Evolutionary conservation across 1,139 yeast species (phyloP).

Genomic region (Debaryomycetaceae sp.): DNA sequence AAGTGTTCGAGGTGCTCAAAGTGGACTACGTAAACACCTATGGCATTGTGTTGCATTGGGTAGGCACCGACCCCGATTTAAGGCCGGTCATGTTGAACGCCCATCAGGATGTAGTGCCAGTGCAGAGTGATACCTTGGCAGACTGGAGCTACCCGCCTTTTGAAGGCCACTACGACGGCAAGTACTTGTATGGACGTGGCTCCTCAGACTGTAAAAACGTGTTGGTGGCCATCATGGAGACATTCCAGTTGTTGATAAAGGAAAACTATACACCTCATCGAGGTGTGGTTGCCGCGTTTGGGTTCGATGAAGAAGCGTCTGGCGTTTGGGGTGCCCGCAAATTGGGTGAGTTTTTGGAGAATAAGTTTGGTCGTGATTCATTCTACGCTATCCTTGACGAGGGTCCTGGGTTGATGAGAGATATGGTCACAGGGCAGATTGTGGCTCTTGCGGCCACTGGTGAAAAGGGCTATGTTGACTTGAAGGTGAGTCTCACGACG

Average conservation of each 20-base stretch:
- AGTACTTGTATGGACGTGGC: conserved; percentile 60
- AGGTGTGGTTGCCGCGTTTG: conserved; percentile 56
- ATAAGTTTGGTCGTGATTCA: conserved; percentile 52
- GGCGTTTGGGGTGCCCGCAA: conserved; percentile 53
- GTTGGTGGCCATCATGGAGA: conserved; percentile 53
- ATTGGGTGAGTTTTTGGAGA: conserved; percentile 38
- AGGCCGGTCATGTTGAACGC: conserved; percentile 19
- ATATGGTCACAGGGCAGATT: conserved; percentile 20
- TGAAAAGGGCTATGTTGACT: conserved; percentile 64
- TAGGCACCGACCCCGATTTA: conserved; percentile 14
- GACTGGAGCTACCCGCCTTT: conserved; percentile 20
- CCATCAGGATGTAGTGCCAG: conserved; percentile 21
- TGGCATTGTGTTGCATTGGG: conserved; percentile 19
- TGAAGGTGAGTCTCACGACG: conserved; percentile 43
- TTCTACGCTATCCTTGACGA: conserved; percentile 62
- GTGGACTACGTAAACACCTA: conserved; percentile 18
- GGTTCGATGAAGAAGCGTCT: conserved; percentile 70
- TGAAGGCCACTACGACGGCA: conserved; percentile 13
- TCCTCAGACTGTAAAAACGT: conserved; percentile 60
- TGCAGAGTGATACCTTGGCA: conserved; percentile 15
- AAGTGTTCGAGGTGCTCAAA: conserved; percentile 13
- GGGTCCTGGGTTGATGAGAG: conserved; percentile 38
- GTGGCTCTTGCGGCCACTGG: conserved; percentile 39
- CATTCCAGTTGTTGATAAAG: conserved; percentile 44
- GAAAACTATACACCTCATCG: conserved; percentile 50